A percentile compares a stretch with the other conserved stretches of the same genome.
phyloP scores from a whole-genome alignment of 176 grass and related monocot species.

The Cenchrus purpureus region DNA sequence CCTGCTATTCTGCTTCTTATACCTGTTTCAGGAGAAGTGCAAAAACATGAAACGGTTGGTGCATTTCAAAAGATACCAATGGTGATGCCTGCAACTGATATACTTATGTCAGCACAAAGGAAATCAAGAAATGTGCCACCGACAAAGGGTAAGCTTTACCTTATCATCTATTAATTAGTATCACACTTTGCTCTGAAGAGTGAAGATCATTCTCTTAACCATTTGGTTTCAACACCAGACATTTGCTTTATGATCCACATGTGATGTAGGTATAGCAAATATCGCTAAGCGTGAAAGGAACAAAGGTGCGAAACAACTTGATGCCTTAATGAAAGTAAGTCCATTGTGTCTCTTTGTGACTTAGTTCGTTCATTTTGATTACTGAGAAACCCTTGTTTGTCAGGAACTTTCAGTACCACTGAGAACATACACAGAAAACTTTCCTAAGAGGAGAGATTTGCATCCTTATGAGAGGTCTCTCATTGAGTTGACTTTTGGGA shows the following conservation, averaged over 20 bases:
- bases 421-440: constrained; percentile 77
- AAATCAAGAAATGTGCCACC: constrained; percentile 88
- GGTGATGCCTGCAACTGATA: constrained; percentile 91
- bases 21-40: constrained; percentile 42
- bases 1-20: constrained; percentile 14
- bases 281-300: constrained; percentile 96
- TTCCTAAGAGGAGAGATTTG: constrained; percentile 74
- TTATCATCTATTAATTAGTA: not conserved
- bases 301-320: constrained; percentile 93
- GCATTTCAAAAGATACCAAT: constrained; percentile 97
- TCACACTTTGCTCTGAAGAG: constrained; percentile 15
- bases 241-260: constrained; percentile 22
- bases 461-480: constrained; percentile 98
- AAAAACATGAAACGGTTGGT: constrained; percentile 68
- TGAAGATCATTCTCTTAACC: not conserved
- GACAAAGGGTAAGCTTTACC: constrained; percentile 73
- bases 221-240: constrained; percentile 5
- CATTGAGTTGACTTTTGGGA: constrained; percentile 94
- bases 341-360: not conserved
- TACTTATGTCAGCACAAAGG: constrained; percentile 90
- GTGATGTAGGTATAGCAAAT: constrained; percentile 77
- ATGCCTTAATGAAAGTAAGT: constrained; percentile 96
- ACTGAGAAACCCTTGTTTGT: constrained; percentile 10
- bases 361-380: constrained; percentile 19
- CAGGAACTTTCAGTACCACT: constrained; percentile 95